Evolutionary conservation across 495 filamentous ascomycete genomes (phyloP).

Genomic region (Penicillium parvum): DNA sequence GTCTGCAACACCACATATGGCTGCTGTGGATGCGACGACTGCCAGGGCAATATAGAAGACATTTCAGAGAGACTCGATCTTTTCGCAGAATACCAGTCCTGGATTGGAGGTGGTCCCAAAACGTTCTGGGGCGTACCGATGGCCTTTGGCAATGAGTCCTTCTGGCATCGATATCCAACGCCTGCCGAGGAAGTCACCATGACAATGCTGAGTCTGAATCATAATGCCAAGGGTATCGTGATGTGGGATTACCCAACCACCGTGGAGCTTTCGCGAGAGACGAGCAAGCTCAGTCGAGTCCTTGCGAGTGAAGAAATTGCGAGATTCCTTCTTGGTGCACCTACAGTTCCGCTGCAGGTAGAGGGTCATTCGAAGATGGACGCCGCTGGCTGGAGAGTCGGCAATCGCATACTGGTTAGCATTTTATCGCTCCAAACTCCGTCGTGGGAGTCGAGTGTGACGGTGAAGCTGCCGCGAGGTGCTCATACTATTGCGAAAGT

Average conservation of each 20-base stretch:
- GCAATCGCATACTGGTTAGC: constrained; percentile 13
- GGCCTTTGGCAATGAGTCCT: constrained; percentile 58
- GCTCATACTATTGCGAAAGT: constrained; percentile 4
- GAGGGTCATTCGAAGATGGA: constrained; percentile 12
- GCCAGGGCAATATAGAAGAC: constrained; percentile 51
- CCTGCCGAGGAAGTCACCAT: constrained; percentile 54
- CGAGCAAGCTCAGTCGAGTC: constrained; percentile 17
- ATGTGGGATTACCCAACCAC: constrained; percentile 34
- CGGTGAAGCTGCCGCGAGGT: constrained; percentile 5
- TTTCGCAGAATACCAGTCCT: constrained; percentile 34
- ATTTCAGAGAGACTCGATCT: constrained; percentile 51
- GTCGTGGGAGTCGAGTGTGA: constrained; percentile 5
- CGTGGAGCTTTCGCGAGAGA: constrained; percentile 15
- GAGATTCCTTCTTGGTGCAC: constrained; percentile 16
- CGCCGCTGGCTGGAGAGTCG: constrained; percentile 14
- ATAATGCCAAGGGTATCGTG: constrained; percentile 51
- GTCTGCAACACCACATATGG: constrained; percentile 63
- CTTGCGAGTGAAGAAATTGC: constrained; percentile 12
- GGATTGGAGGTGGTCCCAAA: constrained; percentile 34
- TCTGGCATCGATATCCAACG: constrained; percentile 56
- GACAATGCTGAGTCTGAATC: constrained; percentile 58
- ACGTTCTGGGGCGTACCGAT: constrained; percentile 59
- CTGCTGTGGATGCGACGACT: constrained; percentile 71
- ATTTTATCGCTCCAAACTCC: constrained; percentile 16
- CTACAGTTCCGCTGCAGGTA: constrained; percentile 6